Conservation (phyloP, 2,329 filamentous ascomycete genomes). For the Aspergillus flavus region DNA sequence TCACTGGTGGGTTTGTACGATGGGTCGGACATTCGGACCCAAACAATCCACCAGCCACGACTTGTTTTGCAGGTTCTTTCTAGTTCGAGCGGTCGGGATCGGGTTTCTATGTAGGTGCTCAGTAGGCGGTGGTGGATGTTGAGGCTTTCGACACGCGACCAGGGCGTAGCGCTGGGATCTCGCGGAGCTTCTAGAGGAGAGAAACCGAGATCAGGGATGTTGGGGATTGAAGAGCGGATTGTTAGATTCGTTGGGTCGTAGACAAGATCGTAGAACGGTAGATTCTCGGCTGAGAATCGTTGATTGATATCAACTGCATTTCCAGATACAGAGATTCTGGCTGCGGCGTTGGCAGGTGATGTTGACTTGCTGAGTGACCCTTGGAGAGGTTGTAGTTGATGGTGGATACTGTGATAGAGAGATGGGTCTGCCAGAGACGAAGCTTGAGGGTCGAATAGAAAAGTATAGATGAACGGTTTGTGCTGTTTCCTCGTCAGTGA, state of each 20-base stretch:
- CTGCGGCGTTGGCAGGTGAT: slow-evolving; percentile 43
- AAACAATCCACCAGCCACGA: slow-evolving; percentile 69
- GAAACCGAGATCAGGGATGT: slow-evolving; percentile 60
- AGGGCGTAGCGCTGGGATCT: slow-evolving; percentile 29
- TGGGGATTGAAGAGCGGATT: slow-evolving; percentile 64
- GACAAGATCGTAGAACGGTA: slow-evolving; percentile 61
- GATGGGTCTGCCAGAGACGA: slow-evolving; percentile 43
- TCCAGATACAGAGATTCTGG: slow-evolving; percentile 38
- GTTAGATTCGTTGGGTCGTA: slow-evolving; percentile 62
- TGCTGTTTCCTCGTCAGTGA: slow-evolving; percentile 31
- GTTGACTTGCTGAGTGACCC: slow-evolving; percentile 50
- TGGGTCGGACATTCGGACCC: slow-evolving; percentile 55
- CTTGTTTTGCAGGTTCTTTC: slow-evolving; percentile 65
- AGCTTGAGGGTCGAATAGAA: slow-evolving; percentile 50
- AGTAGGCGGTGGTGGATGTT: slow-evolving; percentile 65
- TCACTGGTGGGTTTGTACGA: slow-evolving; percentile 12
- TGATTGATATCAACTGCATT: slow-evolving; percentile 37
- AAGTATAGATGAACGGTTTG: slow-evolving; percentile 55
- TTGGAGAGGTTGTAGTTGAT: slow-evolving; percentile 52
- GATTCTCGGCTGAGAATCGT: slow-evolving; percentile 32
- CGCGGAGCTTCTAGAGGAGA: slow-evolving; percentile 19
- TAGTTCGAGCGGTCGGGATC: slow-evolving; percentile 50
- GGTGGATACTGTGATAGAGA: slow-evolving; percentile 52
- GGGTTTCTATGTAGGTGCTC: slow-evolving; percentile 57
- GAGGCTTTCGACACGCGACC: slow-evolving; percentile 61